These are phyloP conservation scores for Aspergillus glaucus DNA, from an alignment of 2,329 filamentous ascomycete genomes.

Conservation along the genomic window DNA sequence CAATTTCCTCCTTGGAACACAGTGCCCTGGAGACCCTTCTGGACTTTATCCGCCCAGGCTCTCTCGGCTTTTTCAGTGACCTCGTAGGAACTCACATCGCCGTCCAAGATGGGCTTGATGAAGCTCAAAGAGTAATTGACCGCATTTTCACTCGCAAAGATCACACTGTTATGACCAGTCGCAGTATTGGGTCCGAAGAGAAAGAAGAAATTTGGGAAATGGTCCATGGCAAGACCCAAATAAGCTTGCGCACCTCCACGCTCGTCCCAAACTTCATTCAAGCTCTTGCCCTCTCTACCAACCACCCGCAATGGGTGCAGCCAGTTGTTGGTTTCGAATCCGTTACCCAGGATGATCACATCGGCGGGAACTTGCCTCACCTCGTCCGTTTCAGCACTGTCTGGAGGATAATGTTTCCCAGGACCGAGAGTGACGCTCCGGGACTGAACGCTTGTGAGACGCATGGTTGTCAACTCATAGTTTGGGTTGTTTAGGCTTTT, in stretches of 20 bases:
- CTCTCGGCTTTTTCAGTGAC: constrained; percentile 45
- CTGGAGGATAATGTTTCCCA: constrained; percentile 40
- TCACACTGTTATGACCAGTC: constrained; percentile 56
- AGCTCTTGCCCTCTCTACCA: constrained; percentile 45
- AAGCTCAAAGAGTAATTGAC: constrained; percentile 56
- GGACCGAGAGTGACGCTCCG: constrained; percentile 48
- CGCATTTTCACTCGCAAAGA: constrained; percentile 57
- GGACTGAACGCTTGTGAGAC: constrained; percentile 44
- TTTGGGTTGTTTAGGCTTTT: constrained; percentile 47
- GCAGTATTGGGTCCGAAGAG: constrained; percentile 58
- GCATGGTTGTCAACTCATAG: constrained; percentile 49
- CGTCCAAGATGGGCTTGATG: constrained; percentile 48
- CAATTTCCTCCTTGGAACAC: constrained; percentile 46
- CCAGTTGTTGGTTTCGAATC: constrained; percentile 53
- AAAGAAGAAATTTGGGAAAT: constrained; percentile 62
- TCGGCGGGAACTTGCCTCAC: constrained; percentile 48
- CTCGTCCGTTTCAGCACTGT: constrained; percentile 22
- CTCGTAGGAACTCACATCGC: constrained; percentile 41
- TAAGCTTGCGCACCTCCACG: constrained; percentile 59
- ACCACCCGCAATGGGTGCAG: constrained; percentile 49
- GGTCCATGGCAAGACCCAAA: constrained; percentile 51
- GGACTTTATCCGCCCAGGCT: constrained; percentile 44
- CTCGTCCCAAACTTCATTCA: constrained; percentile 52
- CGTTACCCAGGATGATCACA: constrained; percentile 56
- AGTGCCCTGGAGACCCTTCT: constrained; percentile 39